phyloP scores from a whole-genome alignment of 805 yeast species.

The Sungouiozyma ichnusensis region DNA sequence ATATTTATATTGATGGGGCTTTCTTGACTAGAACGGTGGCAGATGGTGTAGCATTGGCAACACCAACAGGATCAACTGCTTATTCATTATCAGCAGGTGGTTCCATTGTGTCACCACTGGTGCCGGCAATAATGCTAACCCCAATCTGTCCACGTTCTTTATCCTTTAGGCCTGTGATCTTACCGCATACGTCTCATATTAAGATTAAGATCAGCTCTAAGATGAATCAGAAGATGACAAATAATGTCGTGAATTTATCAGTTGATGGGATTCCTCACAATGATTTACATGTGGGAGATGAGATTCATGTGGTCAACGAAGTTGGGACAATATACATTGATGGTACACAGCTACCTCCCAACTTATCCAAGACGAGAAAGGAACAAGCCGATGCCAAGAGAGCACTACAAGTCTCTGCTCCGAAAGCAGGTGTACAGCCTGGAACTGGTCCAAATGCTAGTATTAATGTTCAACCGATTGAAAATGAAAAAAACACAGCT shows the following conservation, averaged over 20 bases:
- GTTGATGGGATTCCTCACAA: constrained; percentile 80
- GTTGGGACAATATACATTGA: constrained; percentile 49
- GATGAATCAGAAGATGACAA: constrained; percentile 28
- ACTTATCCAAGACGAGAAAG: constrained; percentile 10
- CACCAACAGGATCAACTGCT: constrained; percentile 95
- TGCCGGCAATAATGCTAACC: constrained; percentile 69
- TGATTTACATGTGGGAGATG: constrained; percentile 63
- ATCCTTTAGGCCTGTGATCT: constrained; percentile 77
- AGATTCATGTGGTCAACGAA: constrained; percentile 60
- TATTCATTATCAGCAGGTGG: constrained; percentile 88
- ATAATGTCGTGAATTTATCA: constrained; percentile 45
- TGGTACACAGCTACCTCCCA: constrained; percentile 38
- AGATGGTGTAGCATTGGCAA: constrained; percentile 75
- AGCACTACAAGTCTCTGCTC: constrained; percentile 11
- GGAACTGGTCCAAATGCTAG: background rate
- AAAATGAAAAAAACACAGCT: constrained; percentile 23
- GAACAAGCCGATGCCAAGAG: constrained; percentile 4
- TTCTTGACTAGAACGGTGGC: constrained; percentile 84
- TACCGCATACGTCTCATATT: constrained; percentile 72
- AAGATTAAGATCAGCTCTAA: constrained; percentile 48
- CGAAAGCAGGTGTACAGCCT: background rate
- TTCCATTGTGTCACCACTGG: constrained; percentile 81
- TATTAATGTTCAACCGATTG: background rate
- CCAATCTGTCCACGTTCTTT: constrained; percentile 89
- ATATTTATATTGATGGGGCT: constrained; percentile 75